Percentiles rank a stretch among this genome's conserved stretches.
These are phyloP conservation scores for Nannizzia gypsea DNA, from an alignment of 2,329 filamentous ascomycete genomes.

Conservation along the genomic window DNA sequence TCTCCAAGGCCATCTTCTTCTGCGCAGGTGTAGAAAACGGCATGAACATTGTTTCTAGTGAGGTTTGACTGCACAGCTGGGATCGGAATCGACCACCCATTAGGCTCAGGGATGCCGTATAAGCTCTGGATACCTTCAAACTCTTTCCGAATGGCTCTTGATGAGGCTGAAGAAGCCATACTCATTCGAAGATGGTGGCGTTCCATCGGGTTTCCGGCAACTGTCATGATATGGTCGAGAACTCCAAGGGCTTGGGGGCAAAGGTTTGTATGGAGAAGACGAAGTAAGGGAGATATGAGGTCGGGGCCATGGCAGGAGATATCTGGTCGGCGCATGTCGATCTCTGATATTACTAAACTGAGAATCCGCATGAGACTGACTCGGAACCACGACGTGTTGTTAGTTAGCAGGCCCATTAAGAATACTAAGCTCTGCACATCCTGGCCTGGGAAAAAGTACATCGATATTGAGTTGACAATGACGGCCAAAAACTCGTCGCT, in stretches of 20 bases:
- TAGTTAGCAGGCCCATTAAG: conserved; percentile 81
- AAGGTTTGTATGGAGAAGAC: conserved; percentile 82
- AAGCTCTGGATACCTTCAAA: conserved; percentile 89
- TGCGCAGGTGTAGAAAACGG: conserved; percentile 88
- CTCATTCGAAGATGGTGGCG: conserved; percentile 95
- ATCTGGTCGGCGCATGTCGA: conserved; percentile 85
- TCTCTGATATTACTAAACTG: conserved; percentile 69
- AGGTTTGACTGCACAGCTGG: conserved; percentile 79
- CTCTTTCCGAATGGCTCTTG: conserved; percentile 77
- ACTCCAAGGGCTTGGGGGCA: conserved; percentile 88
- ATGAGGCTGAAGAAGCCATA: conserved; percentile 74
- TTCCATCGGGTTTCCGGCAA: conserved; percentile 84
- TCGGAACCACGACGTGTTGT: conserved; percentile 80
- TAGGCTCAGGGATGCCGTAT: conserved; percentile 91
- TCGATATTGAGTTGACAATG: conserved; percentile 60
- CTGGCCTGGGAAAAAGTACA: conserved; percentile 66
- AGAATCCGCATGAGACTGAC: conserved; percentile 86
- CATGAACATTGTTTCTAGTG: conserved; percentile 85
- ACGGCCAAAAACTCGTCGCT: conserved; percentile 66
- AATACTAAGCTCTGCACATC: conserved; percentile 83
- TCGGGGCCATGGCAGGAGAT: conserved; percentile 87
- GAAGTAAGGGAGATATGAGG: conserved; percentile 80
- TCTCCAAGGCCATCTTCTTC: conserved; percentile 49
- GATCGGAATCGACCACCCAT: conserved; percentile 90
- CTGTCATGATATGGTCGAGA: conserved; percentile 87